Conservation (phyloP, 1,139 yeast genomes). For the Suhomyces taliae region DNA sequence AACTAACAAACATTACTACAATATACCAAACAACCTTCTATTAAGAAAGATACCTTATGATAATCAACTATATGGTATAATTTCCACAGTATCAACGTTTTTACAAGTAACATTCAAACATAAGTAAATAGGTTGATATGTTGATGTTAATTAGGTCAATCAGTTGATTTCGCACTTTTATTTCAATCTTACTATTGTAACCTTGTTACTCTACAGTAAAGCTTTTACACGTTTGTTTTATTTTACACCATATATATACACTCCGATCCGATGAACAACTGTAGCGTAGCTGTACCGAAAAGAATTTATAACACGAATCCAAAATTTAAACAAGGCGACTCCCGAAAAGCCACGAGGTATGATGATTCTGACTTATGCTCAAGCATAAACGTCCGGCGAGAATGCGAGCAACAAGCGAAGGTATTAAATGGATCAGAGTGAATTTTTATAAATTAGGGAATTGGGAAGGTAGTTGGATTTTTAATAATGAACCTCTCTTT, state of each 20-base stretch:
- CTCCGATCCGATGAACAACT: conserved; percentile 8
- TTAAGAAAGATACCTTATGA: too few relatives aligned
- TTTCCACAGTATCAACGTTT: too few relatives aligned
- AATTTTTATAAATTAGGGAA: background rate
- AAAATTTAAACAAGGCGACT: conserved; percentile 3
- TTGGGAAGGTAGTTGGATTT: background rate
- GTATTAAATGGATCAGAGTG: conserved; percentile 3
- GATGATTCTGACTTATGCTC: conserved; percentile 1
- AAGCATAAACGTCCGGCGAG: conserved; percentile 10
- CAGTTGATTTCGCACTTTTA: too few relatives aligned
- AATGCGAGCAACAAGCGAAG: conserved; percentile 2
- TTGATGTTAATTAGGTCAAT: too few relatives aligned
- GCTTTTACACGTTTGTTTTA: background rate
- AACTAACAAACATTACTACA: too few relatives aligned
- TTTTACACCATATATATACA: conserved; percentile 8
- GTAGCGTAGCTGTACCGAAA: conserved; percentile 11
- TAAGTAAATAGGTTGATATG: too few relatives aligned
- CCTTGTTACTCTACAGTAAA: too few relatives aligned
- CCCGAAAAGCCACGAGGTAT: conserved; percentile 8
- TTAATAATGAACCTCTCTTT: too few relatives aligned
- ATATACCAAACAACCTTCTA: too few relatives aligned
- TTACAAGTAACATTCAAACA: too few relatives aligned
- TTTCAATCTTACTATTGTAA: too few relatives aligned
- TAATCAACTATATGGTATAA: too few relatives aligned
- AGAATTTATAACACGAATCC: conserved; percentile 4